Evolutionary conservation across 148 eudicot species (phyloP).

Genomic region (Arbutus unedo): DNA sequence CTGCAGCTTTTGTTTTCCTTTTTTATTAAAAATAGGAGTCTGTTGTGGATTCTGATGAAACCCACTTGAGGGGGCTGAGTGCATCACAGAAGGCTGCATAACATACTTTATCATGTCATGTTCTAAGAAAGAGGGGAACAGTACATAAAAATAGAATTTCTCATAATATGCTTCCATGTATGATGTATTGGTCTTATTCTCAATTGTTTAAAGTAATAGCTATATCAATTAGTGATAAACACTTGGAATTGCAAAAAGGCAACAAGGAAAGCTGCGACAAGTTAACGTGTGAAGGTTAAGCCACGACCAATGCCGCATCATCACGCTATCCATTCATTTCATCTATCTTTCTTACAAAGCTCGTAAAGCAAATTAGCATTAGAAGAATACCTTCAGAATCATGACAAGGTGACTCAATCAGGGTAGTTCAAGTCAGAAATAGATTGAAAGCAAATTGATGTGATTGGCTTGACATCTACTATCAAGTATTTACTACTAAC

Average conservation of each 20-base stretch:
- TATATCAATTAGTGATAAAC: not conserved
- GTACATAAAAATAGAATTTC: not conserved
- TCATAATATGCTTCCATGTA: not conserved
- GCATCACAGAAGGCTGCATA: slow-evolving; percentile 64
- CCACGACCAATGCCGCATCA: not conserved
- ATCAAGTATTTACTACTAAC: not conserved
- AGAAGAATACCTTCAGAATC: not conserved
- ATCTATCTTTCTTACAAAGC: not conserved
- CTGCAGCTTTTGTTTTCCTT: slow-evolving; percentile 42
- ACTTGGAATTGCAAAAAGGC: not conserved
- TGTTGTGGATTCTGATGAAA: slow-evolving; percentile 64
- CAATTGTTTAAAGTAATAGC: not conserved
- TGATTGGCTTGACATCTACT: not conserved
- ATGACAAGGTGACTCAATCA: not conserved
- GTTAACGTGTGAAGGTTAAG: not conserved
- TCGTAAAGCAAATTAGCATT: not conserved
- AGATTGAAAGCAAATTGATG: not conserved
- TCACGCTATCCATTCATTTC: not conserved
- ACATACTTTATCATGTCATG: not conserved
- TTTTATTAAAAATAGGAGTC: slow-evolving; percentile 37
- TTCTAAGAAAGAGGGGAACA: not conserved
- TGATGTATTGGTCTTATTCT: not conserved
- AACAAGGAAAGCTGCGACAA: not conserved
- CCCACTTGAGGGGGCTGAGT: slow-evolving; percentile 46
- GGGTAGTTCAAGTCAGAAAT: not conserved